Base-by-base conservation (phyloP, 2,329 filamentous ascomycete species). In the Penicillium sp. region DNA sequence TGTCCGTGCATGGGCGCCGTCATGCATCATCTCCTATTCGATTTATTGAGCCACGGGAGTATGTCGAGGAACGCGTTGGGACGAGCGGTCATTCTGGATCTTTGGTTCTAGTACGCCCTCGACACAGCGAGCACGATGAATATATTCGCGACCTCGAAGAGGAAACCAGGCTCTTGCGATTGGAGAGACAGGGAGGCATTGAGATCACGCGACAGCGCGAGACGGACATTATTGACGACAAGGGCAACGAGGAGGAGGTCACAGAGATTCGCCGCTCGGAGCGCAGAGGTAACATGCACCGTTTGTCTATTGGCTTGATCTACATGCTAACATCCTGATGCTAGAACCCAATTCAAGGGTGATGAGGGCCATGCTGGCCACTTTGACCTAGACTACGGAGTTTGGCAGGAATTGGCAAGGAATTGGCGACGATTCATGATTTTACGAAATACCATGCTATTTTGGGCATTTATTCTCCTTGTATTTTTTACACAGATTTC, bases 221-320 rank as follows among this genome's bases (percentile, higher is more conserved):
- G 16, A 65, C 61, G n/a, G 54, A 66, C 29, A 60, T 68, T 14
- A 63, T 69, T 49, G 64, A 66, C 34, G 52, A 63, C 27, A 52
- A 59, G 31, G 55, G 73, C 58, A 61, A 76, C 58, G 68, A 69
- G 31, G 70, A 77, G 41, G 79, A 82, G 49, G 69, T 83, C 5
- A 60, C 73, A 4, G 71, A 76, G 51, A 82, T 95, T 22, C 48
- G 52, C 61, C 86, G 89, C 73, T 89, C 86, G 77, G 89, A 96
- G 74, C 85, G 85, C 77, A 93, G 87, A 89, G 89, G 90, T 94
- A 93, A 32, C 39, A 20, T 11, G 1, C 4, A 9, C n/a, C 10
- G 5, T 9, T 24, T 24, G 6, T 4, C 8, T 7, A 9, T 14
- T 23, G 6, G 18, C 31, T n/a, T 5, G 18, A 5, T 31, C 4